A percentile compares a stretch with the other conserved stretches of the same genome.
Evolutionary conservation across 2,329 filamentous ascomycete genomes (phyloP).

Genomic region (Pleochaeta shiraiana): DNA sequence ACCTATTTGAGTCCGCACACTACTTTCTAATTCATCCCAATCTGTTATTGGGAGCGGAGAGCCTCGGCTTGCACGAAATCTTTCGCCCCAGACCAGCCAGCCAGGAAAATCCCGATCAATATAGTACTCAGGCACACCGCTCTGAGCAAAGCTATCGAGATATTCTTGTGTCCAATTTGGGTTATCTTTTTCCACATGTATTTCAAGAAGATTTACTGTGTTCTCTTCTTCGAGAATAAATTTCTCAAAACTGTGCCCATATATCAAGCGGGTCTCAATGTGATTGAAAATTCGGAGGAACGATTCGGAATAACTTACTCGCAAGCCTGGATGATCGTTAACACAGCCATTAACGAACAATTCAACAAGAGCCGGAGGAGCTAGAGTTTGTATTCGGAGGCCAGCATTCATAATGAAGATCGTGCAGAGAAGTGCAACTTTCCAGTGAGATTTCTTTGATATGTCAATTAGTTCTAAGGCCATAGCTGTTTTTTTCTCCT

Average conservation of each 20-base stretch:
- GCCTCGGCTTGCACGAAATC: conserved; percentile 57
- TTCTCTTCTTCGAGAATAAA: conserved; percentile 65
- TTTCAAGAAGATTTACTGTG: conserved; percentile 52
- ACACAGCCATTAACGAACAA: conserved; percentile 66
- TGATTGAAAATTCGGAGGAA: conserved; percentile 60
- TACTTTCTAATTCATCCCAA: conserved; percentile 64
- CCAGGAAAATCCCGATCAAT: conserved; percentile 83
- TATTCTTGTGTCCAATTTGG: conserved; percentile 59
- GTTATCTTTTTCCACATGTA: conserved; percentile 54
- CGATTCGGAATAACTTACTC: conserved; percentile 60
- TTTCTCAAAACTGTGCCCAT: conserved; percentile 69
- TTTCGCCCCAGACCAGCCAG: conserved; percentile 90
- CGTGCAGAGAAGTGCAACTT: conserved; percentile 73
- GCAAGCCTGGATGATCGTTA: conserved; percentile 71
- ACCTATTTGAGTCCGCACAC: conserved; percentile 59
- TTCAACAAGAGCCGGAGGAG: conserved; percentile 61
- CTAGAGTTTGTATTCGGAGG: conserved; percentile 75
- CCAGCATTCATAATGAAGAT: conserved; percentile 83
- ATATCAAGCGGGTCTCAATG: conserved; percentile 68
- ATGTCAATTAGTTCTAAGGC: conserved; percentile 62
- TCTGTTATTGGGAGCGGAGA: conserved; percentile 40
- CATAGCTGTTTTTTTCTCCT: conserved; percentile 60
- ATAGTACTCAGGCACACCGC: conserved; percentile 58
- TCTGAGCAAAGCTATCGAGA: conserved; percentile 53
- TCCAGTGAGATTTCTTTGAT: conserved; percentile 77